Evolutionary conservation across 2,329 filamentous ascomycete genomes (phyloP).

Genomic region (Coleophoma crateriformis): DNA sequence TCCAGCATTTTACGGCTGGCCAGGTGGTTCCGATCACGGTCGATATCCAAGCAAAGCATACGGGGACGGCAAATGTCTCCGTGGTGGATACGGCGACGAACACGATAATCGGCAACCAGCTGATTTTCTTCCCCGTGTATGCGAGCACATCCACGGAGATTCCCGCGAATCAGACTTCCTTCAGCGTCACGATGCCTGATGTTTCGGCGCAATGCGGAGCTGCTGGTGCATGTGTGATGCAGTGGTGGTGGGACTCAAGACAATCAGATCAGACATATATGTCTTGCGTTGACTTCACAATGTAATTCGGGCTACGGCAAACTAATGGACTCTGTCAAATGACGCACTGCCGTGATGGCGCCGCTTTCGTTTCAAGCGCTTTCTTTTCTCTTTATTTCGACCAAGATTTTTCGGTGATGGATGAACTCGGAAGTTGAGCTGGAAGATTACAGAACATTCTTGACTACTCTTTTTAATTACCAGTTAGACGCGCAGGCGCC

Average conservation of each 20-base stretch:
- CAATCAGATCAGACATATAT: constrained; percentile 46
- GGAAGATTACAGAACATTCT: no score
- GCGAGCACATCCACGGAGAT: constrained; percentile 38
- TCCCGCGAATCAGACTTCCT: constrained; percentile 37
- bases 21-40: constrained; percentile 34
- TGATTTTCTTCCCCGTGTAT: constrained; percentile 42
- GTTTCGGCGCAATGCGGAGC: constrained; percentile 39
- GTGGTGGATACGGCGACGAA: constrained; percentile 42
- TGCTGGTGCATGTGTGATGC: constrained; percentile 44
- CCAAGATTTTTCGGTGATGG: no score
- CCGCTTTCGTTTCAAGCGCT: no score
- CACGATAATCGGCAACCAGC: constrained; percentile 37
- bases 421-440: no score
- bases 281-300: constrained; percentile 42
- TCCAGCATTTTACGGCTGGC: background rate
- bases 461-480: no score
- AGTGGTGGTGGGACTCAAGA: constrained; percentile 47
- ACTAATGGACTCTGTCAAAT: no score
- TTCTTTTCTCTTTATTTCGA: no score
- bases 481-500: no score
- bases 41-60: constrained; percentile 45
- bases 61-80: constrained; percentile 47
- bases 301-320: background rate
- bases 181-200: constrained; percentile 46
- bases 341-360: no score